phyloP scores from a whole-genome alignment of 2,329 filamentous ascomycete genomes.

The Fusarium sp. region DNA sequence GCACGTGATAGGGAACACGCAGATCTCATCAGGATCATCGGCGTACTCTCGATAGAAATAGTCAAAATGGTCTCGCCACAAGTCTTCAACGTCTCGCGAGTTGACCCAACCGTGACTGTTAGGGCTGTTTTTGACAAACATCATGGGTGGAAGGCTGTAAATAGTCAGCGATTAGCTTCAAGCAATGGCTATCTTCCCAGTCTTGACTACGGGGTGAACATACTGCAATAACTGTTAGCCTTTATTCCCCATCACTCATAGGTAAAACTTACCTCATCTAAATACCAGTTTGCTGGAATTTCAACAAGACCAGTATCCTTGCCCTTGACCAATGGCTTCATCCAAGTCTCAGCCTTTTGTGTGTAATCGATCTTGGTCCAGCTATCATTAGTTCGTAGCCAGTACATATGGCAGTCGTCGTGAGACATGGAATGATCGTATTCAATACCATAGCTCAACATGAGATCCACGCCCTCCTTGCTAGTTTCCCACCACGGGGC shows the following conservation, averaged over 20 bases:
- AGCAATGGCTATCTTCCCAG: neutral
- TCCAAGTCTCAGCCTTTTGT: constrained; percentile 45
- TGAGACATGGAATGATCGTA: constrained; percentile 74
- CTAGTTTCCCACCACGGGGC: constrained; percentile 82
- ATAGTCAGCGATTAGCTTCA: neutral
- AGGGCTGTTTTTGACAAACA: constrained; percentile 76
- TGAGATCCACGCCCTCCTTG: constrained; percentile 73
- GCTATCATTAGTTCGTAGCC: constrained; percentile 70
- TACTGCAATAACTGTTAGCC: neutral
- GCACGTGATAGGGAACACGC: constrained; percentile 82
- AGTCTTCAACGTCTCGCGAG: constrained; percentile 71
- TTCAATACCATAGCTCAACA: constrained; percentile 75
- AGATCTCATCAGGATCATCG: constrained; percentile 70
- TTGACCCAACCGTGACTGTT: constrained; percentile 74
- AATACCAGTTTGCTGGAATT: constrained; percentile 72
- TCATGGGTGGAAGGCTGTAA: constrained; percentile 69
- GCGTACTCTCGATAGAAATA: constrained; percentile 76
- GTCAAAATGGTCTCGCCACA: constrained; percentile 76
- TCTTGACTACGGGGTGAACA: fast-evolving
- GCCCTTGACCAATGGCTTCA: constrained; percentile 69
- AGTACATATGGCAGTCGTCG: constrained; percentile 72
- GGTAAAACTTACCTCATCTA: constrained; percentile 61
- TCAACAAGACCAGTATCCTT: constrained; percentile 73
- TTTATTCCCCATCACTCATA: fast-evolving
- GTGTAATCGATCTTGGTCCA: constrained; percentile 78